Evolutionary conservation across 2,329 filamentous ascomycete species (phyloP).

Genomic region (Nannizzia gypsea): DNA sequence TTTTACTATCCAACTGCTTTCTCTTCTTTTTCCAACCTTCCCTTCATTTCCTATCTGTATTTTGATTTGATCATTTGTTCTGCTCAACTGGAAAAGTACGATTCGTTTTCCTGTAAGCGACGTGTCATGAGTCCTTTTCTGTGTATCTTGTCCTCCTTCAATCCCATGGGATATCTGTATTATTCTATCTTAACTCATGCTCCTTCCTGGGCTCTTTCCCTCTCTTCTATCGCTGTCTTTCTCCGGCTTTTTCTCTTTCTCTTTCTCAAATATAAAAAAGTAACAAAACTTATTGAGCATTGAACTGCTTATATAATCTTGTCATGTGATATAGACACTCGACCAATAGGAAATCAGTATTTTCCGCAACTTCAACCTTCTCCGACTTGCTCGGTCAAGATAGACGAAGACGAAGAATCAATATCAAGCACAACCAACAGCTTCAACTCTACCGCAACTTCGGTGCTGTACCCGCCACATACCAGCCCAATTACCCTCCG

Average conservation of each 20-base stretch:
- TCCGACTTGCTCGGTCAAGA: neutral
- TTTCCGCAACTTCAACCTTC: neutral
- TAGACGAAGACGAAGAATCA: neutral
- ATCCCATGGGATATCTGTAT: neutral
- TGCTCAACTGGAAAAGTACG: neutral
- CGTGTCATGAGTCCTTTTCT: neutral
- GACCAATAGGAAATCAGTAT: neutral
- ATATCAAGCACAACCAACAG: neutral
- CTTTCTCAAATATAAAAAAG: neutral
- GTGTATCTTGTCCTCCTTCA: neutral
- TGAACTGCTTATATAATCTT: neutral
- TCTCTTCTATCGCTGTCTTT: neutral
- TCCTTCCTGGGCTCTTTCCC: neutral
- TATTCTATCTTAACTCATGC: neutral
- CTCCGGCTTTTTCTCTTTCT: neutral
- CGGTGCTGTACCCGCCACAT: neutral
- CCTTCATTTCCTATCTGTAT: neutral
- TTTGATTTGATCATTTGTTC: neutral
- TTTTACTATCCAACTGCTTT: neutral
- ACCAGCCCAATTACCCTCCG: neutral
- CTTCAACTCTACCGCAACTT: neutral
- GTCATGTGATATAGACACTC: neutral
- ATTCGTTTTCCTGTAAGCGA: constrained; percentile 1
- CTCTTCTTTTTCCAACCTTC: neutral
- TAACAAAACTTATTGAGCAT: neutral